These are phyloP conservation scores for Kazachstania kunashirensis DNA, from an alignment of 805 yeast species.

Conservation along the genomic window DNA sequence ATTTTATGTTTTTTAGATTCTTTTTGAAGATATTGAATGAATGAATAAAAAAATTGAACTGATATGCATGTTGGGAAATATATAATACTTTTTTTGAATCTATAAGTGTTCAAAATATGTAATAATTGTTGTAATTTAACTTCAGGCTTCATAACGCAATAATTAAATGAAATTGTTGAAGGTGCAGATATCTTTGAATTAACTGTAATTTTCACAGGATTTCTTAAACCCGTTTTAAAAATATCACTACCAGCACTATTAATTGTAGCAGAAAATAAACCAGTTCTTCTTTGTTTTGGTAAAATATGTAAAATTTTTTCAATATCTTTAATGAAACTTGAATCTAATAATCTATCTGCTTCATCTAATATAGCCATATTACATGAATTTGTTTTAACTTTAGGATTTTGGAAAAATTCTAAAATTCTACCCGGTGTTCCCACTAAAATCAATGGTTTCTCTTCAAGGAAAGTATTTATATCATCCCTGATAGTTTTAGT, in stretches of 20 bases:
- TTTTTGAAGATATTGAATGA: conserved; percentile 37
- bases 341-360: conserved; percentile 81
- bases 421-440: conserved; percentile 89
- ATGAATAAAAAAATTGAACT: conserved; percentile 65
- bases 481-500: conserved; percentile 61
- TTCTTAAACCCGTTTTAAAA: conserved; percentile 82
- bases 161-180: conserved; percentile 49
- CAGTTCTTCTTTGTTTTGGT: conserved; percentile 90
- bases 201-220: conserved; percentile 83
- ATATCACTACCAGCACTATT: conserved; percentile 70
- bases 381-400: conserved; percentile 52
- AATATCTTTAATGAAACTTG: conserved; percentile 62
- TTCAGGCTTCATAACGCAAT: conserved; percentile 49
- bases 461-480: conserved; percentile 42
- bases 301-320: conserved; percentile 54
- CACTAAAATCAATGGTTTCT: conserved; percentile 63
- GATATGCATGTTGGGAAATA: conserved; percentile 86
- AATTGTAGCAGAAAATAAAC: conserved; percentile 88
- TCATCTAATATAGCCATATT: conserved; percentile 81
- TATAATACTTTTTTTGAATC: conserved; percentile 73
- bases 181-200: conserved; percentile 51
- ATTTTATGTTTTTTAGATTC: conserved; percentile 11
- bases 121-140: conserved; percentile 52
- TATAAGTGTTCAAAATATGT: conserved; percentile 41
- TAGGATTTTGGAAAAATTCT: conserved; percentile 54